phyloP scores from a whole-genome alignment of 768 basidiomycete genomes.

The Tricholoma bakamatsutake region DNA sequence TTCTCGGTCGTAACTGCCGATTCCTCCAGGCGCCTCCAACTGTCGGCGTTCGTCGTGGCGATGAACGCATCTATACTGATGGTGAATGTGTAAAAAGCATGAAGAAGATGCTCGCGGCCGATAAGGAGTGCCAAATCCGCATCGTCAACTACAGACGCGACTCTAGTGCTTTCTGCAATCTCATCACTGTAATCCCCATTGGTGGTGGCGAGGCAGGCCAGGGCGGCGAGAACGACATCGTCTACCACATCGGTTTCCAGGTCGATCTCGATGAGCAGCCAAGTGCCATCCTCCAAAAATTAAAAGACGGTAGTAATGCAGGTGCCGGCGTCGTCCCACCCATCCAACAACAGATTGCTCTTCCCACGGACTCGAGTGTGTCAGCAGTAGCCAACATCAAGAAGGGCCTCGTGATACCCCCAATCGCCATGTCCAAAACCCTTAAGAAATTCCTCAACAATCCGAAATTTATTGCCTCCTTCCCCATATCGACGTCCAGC shows the following conservation, averaged over 20 bases:
- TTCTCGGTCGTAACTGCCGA: slow-evolving; percentile 87
- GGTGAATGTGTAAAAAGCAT: slow-evolving; percentile 59
- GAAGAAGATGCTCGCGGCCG: slow-evolving; percentile 55
- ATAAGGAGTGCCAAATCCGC: slow-evolving; percentile 85
- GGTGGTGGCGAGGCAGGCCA: slow-evolving; percentile 48
- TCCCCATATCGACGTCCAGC: slow-evolving; percentile 37
- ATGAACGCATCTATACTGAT: slow-evolving; percentile 50
- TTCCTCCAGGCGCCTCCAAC: slow-evolving; percentile 78
- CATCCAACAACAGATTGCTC: neutral
- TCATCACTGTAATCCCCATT: slow-evolving; percentile 88
- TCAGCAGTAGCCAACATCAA: slow-evolving; percentile 25
- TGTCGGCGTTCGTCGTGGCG: slow-evolving; percentile 29
- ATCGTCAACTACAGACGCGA: slow-evolving; percentile 87
- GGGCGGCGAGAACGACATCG: slow-evolving; percentile 64
- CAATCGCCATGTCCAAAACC: slow-evolving; percentile 44
- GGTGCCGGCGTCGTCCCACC: slow-evolving; percentile 29
- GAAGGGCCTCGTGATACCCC: slow-evolving; percentile 16
- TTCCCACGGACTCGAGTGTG: neutral
- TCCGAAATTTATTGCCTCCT: slow-evolving; percentile 39
- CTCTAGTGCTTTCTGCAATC: slow-evolving; percentile 84
- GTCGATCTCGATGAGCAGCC: slow-evolving; percentile 89
- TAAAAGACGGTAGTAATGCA: slow-evolving; percentile 72
- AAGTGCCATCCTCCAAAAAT: slow-evolving; percentile 71
- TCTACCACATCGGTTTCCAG: slow-evolving; percentile 93
- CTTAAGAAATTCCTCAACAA: slow-evolving; percentile 43